Evolutionary conservation across 176 grass and related monocot genomes (phyloP), one percentile per base, ranked within the genome.

Genomic region (Lolium perenne): DNA sequence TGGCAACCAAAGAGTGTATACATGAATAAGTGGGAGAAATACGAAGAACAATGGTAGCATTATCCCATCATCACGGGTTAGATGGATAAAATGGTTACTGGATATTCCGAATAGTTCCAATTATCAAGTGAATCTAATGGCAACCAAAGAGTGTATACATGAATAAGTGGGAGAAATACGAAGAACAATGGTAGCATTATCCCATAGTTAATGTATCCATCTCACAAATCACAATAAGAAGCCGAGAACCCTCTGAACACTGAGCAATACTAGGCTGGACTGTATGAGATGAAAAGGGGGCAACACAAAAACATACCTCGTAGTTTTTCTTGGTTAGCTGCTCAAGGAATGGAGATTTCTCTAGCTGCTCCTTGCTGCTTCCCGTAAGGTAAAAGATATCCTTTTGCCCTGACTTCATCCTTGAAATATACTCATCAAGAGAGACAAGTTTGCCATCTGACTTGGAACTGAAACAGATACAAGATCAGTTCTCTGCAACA

Each of bases 301-400:
- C 7, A 8, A 6, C 8, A 73, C 26, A 66, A 32, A 70, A 38
- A 18, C 80, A 64, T 80, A 98, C 96, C 96, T 98, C 96, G 7
- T 89, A 98, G 74, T 98, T 95, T 87, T 98, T 98, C 81, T 98
- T 98, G 8, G 91, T 92, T 77, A 98, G 86, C 86, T 90, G 89
- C 91, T 98, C 96, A 58, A 98, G 96, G 96, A 98, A 98, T 17
- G 93, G 96, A 88, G 96, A 95, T 78, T 92, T 98, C 84, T 95
- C 96, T 81, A 98, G 69, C 85, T 98, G 96, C 18, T 98, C 96
- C 87, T 98, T 98, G 90, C 78, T 94, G 84, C 86, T 95, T 80
- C 96, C 96, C 0, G 96, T 98, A 51, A 98, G 94, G 84, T 98
- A 98, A 69, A 98, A 98, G 70, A 98, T 95, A 50, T 98, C 96